Percentiles rank a stretch among this genome's conserved stretches.
Conservation (phyloP, 1,139 yeast species). For the Ashbya aceris region DNA sequence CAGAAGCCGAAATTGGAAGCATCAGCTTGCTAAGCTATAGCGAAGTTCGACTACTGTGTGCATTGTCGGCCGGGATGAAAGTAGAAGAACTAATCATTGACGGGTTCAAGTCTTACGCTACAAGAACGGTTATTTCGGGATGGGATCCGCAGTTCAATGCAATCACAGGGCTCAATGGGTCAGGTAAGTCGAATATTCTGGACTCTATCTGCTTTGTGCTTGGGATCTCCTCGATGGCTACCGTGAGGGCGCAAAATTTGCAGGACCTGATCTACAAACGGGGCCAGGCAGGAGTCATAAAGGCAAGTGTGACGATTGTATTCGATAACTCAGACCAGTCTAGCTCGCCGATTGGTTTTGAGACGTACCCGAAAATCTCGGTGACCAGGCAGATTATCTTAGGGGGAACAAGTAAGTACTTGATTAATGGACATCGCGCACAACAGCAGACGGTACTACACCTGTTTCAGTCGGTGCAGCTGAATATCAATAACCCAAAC, state of each 20-base stretch:
- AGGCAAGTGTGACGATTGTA: constrained; percentile 92
- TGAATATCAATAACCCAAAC: constrained; percentile 93
- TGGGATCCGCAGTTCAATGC: constrained; percentile 98
- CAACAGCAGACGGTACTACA: constrained; percentile 90
- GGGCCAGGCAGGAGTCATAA: constrained; percentile 97
- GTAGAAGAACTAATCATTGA: constrained; percentile 93
- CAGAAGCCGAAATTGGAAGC: too few species aligned
- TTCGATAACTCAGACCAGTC: constrained; percentile 74
- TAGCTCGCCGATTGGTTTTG: constrained; percentile 83
- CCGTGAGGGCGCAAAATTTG: constrained; percentile 85
- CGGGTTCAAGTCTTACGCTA: constrained; percentile 96
- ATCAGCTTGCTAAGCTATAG: neutral
- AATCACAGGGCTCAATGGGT: constrained; percentile 94
- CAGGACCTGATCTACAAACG: constrained; percentile 93
- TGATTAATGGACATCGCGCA: constrained; percentile 93
- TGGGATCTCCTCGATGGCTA: constrained; percentile 88
- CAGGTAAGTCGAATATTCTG: constrained; percentile 89
- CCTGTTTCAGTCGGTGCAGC: constrained; percentile 86
- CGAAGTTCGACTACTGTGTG: neutral
- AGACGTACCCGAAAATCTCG: constrained; percentile 67
- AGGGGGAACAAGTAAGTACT: constrained; percentile 87
- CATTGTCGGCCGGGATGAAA: constrained; percentile 43
- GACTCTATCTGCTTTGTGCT: constrained; percentile 98
- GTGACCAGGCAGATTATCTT: constrained; percentile 86
- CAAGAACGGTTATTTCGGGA: constrained; percentile 87